phyloP scores from a whole-genome alignment of 2,329 filamentous ascomycete species.

The Sordariomycetes sp. region DNA sequence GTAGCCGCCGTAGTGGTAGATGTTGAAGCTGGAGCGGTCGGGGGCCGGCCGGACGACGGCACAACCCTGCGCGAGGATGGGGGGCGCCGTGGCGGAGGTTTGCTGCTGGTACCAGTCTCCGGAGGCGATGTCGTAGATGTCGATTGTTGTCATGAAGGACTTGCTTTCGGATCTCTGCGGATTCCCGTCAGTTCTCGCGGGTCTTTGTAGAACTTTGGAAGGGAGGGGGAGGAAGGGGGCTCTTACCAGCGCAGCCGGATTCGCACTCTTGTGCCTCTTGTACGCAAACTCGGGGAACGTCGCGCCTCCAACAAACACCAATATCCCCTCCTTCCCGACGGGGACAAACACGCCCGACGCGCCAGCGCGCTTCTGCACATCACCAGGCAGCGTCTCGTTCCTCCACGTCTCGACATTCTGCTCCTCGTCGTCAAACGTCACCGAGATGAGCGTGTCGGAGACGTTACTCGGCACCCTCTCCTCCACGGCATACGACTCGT shows the following conservation, averaged over 20 bases:
- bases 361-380: slow-evolving; percentile 42
- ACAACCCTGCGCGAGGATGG: slow-evolving; percentile 53
- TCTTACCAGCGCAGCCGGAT: slow-evolving; percentile 19
- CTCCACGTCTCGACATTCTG: slow-evolving; percentile 38
- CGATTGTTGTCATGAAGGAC: slow-evolving; percentile 56
- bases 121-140: slow-evolving; percentile 63
- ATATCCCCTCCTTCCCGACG: slow-evolving; percentile 60
- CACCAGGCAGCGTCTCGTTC: slow-evolving; percentile 37
- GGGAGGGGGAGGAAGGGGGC: background rate
- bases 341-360: slow-evolving; percentile 64
- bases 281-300: slow-evolving; percentile 38
- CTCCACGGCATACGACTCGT: slow-evolving; percentile 16
- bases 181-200: slow-evolving; percentile 9
- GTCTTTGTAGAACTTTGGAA: background rate
- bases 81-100: slow-evolving; percentile 38
- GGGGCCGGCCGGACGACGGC: slow-evolving; percentile 60
- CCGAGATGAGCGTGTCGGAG: slow-evolving; percentile 40
- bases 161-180: slow-evolving; percentile 48
- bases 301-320: slow-evolving; percentile 68
- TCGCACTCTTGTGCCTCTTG: slow-evolving; percentile 11
- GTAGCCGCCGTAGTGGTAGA: slow-evolving; percentile 77
- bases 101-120: slow-evolving; percentile 57
- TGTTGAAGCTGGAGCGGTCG: slow-evolving; percentile 63
- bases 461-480: slow-evolving; percentile 21
- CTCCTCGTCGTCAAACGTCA: slow-evolving; percentile 39